phyloP scores from a whole-genome alignment of 1,284 basidiomycete species.

The Melampsora americana region DNA sequence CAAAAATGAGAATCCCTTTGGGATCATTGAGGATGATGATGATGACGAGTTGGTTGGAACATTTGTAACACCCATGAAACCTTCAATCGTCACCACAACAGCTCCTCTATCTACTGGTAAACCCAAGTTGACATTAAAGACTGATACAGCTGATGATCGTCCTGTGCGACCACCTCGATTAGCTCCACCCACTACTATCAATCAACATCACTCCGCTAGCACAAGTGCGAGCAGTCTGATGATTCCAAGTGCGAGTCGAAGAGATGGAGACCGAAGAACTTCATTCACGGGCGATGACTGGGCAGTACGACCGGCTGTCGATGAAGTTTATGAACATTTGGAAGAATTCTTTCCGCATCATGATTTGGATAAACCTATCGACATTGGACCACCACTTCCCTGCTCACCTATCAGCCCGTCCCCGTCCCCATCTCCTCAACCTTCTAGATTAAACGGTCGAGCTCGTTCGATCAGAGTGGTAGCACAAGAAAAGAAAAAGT shows the following conservation, averaged over 20 bases:
- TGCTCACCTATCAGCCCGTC: conserved; percentile 60
- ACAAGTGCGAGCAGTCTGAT: conserved; percentile 11
- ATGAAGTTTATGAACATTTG: conserved; percentile 87
- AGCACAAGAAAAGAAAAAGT: conserved; percentile 61
- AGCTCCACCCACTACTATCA: background rate
- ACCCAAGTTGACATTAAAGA: conserved; percentile 35
- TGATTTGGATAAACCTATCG: conserved; percentile 91
- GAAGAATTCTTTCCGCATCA: conserved; percentile 95
- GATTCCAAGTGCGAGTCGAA: background rate
- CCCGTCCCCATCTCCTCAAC: background rate
- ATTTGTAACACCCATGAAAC: conserved; percentile 44
- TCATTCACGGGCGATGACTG: conserved; percentile 51
- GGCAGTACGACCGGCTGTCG: conserved; percentile 78
- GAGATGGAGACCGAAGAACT: conserved; percentile 2
- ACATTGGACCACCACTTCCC: conserved; percentile 67
- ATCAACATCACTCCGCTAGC: background rate
- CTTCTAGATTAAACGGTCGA: conserved; percentile 29
- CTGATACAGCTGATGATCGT: conserved; percentile 12
- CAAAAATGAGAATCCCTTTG: conserved; percentile 19
- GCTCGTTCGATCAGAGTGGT: conserved; percentile 84
- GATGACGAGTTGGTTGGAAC: conserved; percentile 43
- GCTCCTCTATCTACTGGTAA: conserved; percentile 12
- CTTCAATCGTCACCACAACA: conserved; percentile 6
- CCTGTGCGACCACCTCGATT: background rate
- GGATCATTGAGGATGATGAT: conserved; percentile 24